phyloP scores from a whole-genome alignment of 163 green algal species.

The Chlamydomonas reinhardtii region DNA sequence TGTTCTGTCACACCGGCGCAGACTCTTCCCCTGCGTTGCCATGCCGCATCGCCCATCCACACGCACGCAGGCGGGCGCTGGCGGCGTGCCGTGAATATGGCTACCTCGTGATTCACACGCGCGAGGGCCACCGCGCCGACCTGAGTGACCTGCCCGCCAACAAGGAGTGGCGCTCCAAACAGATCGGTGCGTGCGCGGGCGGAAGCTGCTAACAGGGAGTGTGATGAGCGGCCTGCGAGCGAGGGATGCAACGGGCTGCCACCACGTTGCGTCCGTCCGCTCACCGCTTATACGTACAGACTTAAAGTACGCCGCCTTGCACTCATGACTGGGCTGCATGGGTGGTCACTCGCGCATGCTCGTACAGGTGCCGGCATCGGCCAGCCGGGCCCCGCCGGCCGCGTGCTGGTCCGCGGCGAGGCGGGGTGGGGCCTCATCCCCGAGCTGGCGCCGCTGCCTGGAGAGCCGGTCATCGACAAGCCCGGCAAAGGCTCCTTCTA shows the following conservation, averaged over 20 bases:
- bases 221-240: too few relatives aligned
- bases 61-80: slow-evolving; percentile 61
- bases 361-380: slow-evolving; percentile 71
- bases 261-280: too few relatives aligned
- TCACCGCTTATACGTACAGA: too few relatives aligned
- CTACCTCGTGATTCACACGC: slow-evolving; percentile 75
- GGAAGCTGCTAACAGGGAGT: too few relatives aligned
- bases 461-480: slow-evolving; percentile 80
- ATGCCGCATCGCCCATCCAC: too few relatives aligned
- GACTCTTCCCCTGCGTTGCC: too few relatives aligned
- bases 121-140: slow-evolving; percentile 77
- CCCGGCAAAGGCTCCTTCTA: slow-evolving; percentile 81
- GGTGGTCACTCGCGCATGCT: too few relatives aligned
- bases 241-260: too few relatives aligned
- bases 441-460: slow-evolving; percentile 68
- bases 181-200: slow-evolving; percentile 60
- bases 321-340: too few relatives aligned
- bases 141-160: slow-evolving; percentile 77
- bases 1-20: too few relatives aligned
- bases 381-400: slow-evolving; percentile 58
- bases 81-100: slow-evolving; percentile 56
- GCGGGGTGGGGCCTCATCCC: slow-evolving; percentile 82
- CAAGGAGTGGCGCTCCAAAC: slow-evolving; percentile 74
- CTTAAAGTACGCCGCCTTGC: too few relatives aligned
- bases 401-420: slow-evolving; percentile 74